Percentiles rank a stretch among this genome's conserved stretches.
These are phyloP conservation scores for Aspergillus chevalieri DNA, from an alignment of 2,329 filamentous ascomycete genomes.

Conservation along the genomic window DNA sequence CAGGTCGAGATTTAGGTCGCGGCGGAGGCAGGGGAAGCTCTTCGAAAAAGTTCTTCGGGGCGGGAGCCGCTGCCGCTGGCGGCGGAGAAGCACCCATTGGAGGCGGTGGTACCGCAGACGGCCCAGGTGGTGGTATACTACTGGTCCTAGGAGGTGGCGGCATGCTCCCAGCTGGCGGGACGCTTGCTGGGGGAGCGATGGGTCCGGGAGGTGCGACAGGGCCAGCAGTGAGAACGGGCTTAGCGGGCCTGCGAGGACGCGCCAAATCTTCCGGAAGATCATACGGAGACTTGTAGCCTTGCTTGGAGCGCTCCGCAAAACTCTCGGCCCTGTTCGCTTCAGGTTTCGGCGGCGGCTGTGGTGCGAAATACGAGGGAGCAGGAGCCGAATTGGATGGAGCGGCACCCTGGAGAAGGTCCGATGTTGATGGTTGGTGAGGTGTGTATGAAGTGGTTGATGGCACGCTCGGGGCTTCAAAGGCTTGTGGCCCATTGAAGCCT, in stretches of 20 bases:
- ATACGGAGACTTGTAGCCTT: constrained; percentile 89
- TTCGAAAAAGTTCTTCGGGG: constrained; percentile 62
- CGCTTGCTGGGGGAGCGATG: neutral
- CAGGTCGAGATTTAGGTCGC: constrained; percentile 51
- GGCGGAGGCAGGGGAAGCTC: constrained; percentile 59
- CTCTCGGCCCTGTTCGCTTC: constrained; percentile 60
- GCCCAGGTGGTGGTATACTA: constrained; percentile 46
- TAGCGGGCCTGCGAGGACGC: constrained; percentile 55
- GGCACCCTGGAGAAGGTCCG: constrained; percentile 39
- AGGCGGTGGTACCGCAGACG: constrained; percentile 10
- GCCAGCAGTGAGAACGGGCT: constrained; percentile 44
- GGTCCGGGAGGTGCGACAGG: constrained; percentile 4
- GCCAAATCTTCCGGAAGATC: constrained; percentile 86
- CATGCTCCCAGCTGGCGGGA: constrained; percentile 10
- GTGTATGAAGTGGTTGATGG: constrained; percentile 41
- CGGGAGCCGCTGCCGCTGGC: constrained; percentile 11
- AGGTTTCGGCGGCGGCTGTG: constrained; percentile 19
- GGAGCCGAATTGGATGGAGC: constrained; percentile 13
- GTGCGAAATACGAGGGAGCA: constrained; percentile 20
- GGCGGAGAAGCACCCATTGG: constrained; percentile 31
- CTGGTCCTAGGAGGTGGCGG: constrained; percentile 56
- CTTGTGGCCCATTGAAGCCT: constrained; percentile 16
- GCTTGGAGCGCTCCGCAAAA: constrained; percentile 84
- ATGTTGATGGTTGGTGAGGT: constrained; percentile 46
- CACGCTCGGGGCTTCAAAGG: constrained; percentile 17